A percentile compares a stretch with the other conserved stretches of the same genome.
These are phyloP conservation scores for Lasiodiplodia sp. DNA, from an alignment of 2,329 filamentous ascomycete species.

Conservation along the genomic window DNA sequence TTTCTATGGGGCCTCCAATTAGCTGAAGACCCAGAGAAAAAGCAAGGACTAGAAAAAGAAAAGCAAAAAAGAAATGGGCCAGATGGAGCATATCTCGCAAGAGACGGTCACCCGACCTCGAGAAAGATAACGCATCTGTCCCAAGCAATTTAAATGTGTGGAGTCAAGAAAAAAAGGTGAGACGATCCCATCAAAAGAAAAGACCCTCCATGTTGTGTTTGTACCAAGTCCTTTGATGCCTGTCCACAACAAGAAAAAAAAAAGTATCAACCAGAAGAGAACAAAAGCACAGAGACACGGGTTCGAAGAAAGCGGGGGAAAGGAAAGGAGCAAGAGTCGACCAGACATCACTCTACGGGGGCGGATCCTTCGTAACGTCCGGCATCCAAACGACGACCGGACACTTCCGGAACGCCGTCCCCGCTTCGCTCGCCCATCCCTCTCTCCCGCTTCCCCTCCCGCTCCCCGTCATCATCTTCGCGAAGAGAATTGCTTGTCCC, in stretches of 20 bases:
- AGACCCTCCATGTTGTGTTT: background rate
- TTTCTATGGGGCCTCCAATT: background rate
- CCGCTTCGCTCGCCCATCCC: no score
- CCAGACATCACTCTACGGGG: no score
- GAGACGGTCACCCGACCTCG: constrained; percentile 16
- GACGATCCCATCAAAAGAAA: background rate
- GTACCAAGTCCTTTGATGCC: background rate
- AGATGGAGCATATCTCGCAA: background rate
- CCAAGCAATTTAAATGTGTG: background rate
- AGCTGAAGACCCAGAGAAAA: background rate
- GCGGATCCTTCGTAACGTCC: no score
- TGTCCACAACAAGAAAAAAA: no score
- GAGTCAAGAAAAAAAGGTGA: background rate
- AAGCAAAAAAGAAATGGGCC: background rate
- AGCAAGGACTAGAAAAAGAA: background rate
- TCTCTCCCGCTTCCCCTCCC: no score
- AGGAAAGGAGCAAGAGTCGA: no score
- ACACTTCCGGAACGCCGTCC: no score
- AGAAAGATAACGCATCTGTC: constrained; percentile 12
- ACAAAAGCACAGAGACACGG: no score
- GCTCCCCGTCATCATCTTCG: background rate
- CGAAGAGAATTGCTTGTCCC: background rate
- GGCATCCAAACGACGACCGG: no score
- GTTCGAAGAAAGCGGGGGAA: no score
- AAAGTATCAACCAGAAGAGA: no score